Base-by-base conservation (phyloP, 768 basidiomycete genomes). In the Amanita phalloides region DNA sequence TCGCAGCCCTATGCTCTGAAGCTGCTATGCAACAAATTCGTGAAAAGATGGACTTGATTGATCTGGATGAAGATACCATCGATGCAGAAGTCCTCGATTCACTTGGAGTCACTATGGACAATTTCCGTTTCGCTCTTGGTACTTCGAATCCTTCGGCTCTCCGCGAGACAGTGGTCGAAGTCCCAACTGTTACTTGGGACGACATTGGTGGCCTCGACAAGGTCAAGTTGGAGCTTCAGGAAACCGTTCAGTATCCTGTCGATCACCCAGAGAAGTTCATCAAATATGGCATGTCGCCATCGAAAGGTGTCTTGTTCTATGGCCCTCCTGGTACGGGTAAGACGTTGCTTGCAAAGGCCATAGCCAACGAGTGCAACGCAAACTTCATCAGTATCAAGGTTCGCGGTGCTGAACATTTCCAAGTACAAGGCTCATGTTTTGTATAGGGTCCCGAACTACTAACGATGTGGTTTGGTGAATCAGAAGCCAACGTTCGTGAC, bases 381-480 rank as follows among this genome's bases (percentile, higher is more conserved):
- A 99, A 98, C 77, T 98, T 98, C 64, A 97, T 98, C 74, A 90
- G 86, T 56, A 96, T 98, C 79, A 99, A 99, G 84, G 86, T 82
- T 51, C 42, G 60, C 54, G 35, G 11, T 8, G 9, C 1, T 41
- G 23, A 46, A 14, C 2, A 25, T 41, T 53, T 49, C 30, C 35
- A 48, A 6, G 41, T 13, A 21, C 26, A 21, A 38, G 21, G 17
- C 57, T 63, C 25, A 65, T 59, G 39, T 46, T 30, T 44, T 14
- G 48, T 54, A 11, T 58, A 86, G 82, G 95, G 96, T 57, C 95
- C 95, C 56, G 96, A 97, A 71, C 77, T 97, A 39, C 82, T 98
- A 39, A 99, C 94, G 5, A 98, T 98, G 95, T 99, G 96, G 93
- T 98, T 99, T 70, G 96, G 96, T 82, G 96, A 99, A 78, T 98